Conservation (phyloP, 306 rosid genomes). For the Glycine tomentella region DNA sequence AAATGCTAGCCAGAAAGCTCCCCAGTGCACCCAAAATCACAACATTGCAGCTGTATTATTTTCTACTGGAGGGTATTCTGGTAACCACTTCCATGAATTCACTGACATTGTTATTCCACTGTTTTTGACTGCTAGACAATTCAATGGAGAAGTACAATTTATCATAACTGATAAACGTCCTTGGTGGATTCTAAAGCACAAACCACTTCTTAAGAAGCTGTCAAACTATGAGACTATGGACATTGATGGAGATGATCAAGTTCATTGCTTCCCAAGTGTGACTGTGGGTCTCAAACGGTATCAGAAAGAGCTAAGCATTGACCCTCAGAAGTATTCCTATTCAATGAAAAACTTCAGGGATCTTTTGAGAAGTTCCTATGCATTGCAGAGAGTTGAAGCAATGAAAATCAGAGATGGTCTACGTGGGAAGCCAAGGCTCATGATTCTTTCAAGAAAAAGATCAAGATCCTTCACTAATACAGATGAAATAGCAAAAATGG, state of each 20-base stretch:
- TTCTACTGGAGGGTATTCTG: slow-evolving; percentile 76
- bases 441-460: slow-evolving; percentile 69
- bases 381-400: slow-evolving; percentile 61
- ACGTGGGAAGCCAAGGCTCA: slow-evolving; percentile 63
- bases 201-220: slow-evolving; percentile 56
- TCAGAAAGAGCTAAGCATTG: slow-evolving; percentile 65
- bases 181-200: slow-evolving; percentile 67
- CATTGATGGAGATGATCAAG: slow-evolving; percentile 64
- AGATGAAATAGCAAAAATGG: slow-evolving; percentile 64
- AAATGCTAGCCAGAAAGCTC: slow-evolving; percentile 41
- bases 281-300: slow-evolving; percentile 75
- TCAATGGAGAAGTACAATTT: slow-evolving; percentile 75
- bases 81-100: slow-evolving; percentile 92
- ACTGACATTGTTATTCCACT: slow-evolving; percentile 77
- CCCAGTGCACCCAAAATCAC: slow-evolving; percentile 61
- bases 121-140: slow-evolving; percentile 68
- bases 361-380: slow-evolving; percentile 65
- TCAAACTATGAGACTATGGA: slow-evolving; percentile 65
- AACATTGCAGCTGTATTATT: slow-evolving; percentile 74
- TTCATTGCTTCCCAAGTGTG: slow-evolving; percentile 79
- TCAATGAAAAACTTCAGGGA: slow-evolving; percentile 78
- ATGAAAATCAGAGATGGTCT: slow-evolving; percentile 46
- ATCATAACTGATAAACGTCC: slow-evolving; percentile 56
- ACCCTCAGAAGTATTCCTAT: slow-evolving; percentile 61
- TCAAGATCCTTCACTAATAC: slow-evolving; percentile 74